Conservation (phyloP, 306 rosid species). For the Echinosophora koreensis region DNA sequence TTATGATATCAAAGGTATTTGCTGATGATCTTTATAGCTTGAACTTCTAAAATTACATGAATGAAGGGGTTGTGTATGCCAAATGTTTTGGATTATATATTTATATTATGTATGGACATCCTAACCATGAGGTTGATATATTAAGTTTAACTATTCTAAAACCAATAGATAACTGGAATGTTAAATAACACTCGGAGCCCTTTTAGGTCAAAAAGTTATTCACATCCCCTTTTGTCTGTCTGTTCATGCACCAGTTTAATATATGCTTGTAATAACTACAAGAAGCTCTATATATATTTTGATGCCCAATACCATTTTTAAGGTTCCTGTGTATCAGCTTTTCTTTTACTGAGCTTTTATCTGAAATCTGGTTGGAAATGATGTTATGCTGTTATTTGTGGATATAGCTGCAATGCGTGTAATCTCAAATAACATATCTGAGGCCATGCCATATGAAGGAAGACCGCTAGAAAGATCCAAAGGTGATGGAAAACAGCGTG, state of each 20-base stretch:
- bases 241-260: constrained; percentile 21
- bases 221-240: constrained; percentile 1
- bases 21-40: not conserved
- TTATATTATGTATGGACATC: not conserved
- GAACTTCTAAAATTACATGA: not conserved
- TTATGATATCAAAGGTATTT: constrained; percentile 20
- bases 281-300: constrained; percentile 10
- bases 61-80: not conserved
- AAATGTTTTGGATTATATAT: not conserved
- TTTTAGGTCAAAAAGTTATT: constrained; percentile 30
- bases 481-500: constrained; percentile 77
- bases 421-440: constrained; percentile 60
- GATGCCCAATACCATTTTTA: not conserved
- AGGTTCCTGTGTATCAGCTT: not conserved
- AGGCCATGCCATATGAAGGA: constrained; percentile 63
- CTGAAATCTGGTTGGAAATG: constrained; percentile 19
- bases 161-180: constrained; percentile 25
- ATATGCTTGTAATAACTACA: not conserved
- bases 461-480: constrained; percentile 67
- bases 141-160: constrained; percentile 3
- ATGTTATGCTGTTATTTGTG: constrained; percentile 42
- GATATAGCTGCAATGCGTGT: constrained; percentile 63
- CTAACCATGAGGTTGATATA: constrained; percentile 19
- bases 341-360: constrained; percentile 11
- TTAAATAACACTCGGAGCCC: not conserved